phyloP scores from a whole-genome alignment of 345 rosid species.

The Psidium guajava region DNA sequence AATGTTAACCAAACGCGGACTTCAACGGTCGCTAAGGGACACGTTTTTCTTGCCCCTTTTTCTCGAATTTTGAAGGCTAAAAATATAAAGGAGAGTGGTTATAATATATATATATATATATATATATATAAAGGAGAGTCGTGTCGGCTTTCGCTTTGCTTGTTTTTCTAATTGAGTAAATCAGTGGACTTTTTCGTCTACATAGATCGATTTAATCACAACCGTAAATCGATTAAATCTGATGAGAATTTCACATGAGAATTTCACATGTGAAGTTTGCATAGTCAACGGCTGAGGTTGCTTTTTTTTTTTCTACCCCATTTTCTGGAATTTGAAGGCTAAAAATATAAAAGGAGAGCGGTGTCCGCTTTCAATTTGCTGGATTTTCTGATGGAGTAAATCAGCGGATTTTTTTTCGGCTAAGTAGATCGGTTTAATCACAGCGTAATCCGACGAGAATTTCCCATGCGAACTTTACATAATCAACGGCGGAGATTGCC shows the following conservation, averaged over 20 bases:
- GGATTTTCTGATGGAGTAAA: background rate
- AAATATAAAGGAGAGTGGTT: background rate
- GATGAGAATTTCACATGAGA: background rate
- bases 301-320: background rate
- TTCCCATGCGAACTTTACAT: background rate
- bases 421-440: background rate
- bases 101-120: too few relatives aligned
- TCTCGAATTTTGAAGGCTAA: background rate
- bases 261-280: background rate
- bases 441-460: background rate
- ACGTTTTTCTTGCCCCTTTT: background rate
- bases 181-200: too few relatives aligned
- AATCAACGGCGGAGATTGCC: background rate
- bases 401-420: too few relatives aligned
- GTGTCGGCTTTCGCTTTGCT: background rate
- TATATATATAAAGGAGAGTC: background rate
- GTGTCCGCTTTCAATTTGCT: background rate
- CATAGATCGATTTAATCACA: background rate
- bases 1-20: background rate
- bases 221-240: background rate
- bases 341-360: background rate
- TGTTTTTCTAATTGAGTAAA: background rate
- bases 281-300: background rate
- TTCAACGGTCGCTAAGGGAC: background rate
- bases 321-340: background rate